Evolutionary conservation across 1,284 basidiomycete genomes (phyloP), one percentile per base, ranked within the genome.

Genomic region (Xerocomus nothofagi): DNA sequence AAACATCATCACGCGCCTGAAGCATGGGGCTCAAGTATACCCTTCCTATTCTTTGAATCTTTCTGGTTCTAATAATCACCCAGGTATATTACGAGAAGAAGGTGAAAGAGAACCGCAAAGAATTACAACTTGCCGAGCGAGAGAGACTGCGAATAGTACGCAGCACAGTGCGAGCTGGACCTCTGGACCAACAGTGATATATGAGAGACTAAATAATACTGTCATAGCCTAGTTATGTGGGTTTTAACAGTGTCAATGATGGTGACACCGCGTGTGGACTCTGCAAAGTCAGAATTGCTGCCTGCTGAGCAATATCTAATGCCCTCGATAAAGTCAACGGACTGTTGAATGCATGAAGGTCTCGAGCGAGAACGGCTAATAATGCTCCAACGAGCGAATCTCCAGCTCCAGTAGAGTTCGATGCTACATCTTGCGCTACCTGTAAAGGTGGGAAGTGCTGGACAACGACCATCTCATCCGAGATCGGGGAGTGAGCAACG

Each of bases 401-500:
- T 0, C 94, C 94, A 2, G 91, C 93, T 3, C 94, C 94, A 0
- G 93, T 97, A 10, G 92, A 90, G 58, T 86, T 93, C 8, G 85
- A 70, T 9, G 85, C 64, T 33, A 71, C 65, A n/a, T 68, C 63
- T 11, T 66, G 62, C 3, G 71, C 59, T 8, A 86, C 65, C 0
- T 57, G 56, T 6, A 81, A 64, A 11, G 90, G 75, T 3, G 87
- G 79, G 60, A 86, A 91, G 63, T 93, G 86, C 33, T 82, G 81
- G 27, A 93, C 45, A 5, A 91, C 77, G 14, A 89, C 65, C 18
- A 75, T 69, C 38, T 73, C 71, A 34, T 69, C 68, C 23, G 73
- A 75, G 4, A 69, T 63, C 33, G 63, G 67, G 23, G 77, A 79
- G 33, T 72, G 78, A 31, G 76, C 76, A 14, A 89, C 70, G 37